phyloP scores from a whole-genome alignment of 2,329 filamentous ascomycete species.

The Diplocarpon rosae region DNA sequence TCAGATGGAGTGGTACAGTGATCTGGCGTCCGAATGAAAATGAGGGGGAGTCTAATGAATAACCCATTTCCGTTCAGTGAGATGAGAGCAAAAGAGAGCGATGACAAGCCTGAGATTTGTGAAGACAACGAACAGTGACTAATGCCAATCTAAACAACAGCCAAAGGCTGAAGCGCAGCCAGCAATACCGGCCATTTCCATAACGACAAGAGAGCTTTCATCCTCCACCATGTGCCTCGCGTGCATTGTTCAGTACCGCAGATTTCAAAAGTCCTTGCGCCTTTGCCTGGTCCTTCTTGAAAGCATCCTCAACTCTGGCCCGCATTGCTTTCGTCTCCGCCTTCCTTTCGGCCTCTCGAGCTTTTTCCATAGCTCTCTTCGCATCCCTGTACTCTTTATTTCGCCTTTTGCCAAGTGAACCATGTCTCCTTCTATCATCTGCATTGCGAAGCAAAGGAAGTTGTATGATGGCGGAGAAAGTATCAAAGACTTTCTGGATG shows the following conservation, averaged over 20 bases:
- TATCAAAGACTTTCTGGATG: conserved; percentile 35
- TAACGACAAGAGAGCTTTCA: not conserved
- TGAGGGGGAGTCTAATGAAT: not conserved
- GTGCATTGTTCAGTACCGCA: conserved; percentile 10
- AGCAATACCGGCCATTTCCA: not conserved
- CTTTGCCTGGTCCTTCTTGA: conserved; percentile 2
- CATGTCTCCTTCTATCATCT: conserved; percentile 33
- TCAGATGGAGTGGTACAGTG: conserved; percentile 13
- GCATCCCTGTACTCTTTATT: conserved; percentile 32
- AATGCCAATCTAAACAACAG: not conserved
- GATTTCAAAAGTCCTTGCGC: conserved; percentile 11
- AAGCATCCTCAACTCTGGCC: conserved; percentile 6
- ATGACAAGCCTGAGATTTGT: too few relatives aligned
- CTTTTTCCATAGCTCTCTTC: conserved; percentile 31
- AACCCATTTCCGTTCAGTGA: not conserved
- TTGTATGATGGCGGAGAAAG: conserved; percentile 38
- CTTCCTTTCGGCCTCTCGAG: conserved; percentile 18
- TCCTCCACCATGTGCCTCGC: not conserved
- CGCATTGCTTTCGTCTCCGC: conserved; percentile 7
- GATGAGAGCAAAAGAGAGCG: not conserved
- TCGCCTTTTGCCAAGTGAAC: conserved; percentile 31
- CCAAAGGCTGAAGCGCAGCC: not conserved
- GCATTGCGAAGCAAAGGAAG: conserved; percentile 37
- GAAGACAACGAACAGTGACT: not conserved
- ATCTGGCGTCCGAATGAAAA: conserved; percentile 3